These are phyloP conservation scores for Boletus subcaerulescens DNA, from an alignment of 768 basidiomycete species.

Conservation along the genomic window DNA sequence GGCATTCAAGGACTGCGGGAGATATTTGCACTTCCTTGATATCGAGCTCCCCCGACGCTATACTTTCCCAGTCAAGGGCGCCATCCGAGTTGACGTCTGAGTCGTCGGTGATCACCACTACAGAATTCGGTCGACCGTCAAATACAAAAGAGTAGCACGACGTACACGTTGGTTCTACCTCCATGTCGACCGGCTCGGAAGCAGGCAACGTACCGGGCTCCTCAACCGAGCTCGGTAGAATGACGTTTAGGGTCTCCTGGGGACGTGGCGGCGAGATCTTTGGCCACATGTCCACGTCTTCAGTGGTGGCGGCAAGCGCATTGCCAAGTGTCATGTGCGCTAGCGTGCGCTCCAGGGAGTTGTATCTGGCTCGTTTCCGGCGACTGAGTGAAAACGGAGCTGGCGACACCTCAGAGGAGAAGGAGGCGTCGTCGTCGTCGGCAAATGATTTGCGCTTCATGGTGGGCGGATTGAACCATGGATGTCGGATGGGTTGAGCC, in stretches of 20 bases:
- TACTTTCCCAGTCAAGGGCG: slow-evolving; percentile 16
- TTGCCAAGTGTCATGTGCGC: slow-evolving; percentile 45
- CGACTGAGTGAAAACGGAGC: slow-evolving; percentile 40
- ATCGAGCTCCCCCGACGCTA: slow-evolving; percentile 22
- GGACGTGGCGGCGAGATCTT: slow-evolving; percentile 5
- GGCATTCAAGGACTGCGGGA: slow-evolving; percentile 42
- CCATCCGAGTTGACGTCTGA: slow-evolving; percentile 17
- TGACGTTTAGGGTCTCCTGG: slow-evolving; percentile 8
- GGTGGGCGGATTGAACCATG: slow-evolving; percentile 41
- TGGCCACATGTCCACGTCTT: slow-evolving; percentile 20
- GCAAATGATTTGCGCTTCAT: slow-evolving; percentile 39
- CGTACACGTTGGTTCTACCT: slow-evolving; percentile 65
- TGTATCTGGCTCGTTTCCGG: slow-evolving; percentile 48
- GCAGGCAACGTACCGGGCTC: slow-evolving; percentile 33
- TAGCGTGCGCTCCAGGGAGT: slow-evolving; percentile 53
- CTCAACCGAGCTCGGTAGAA: slow-evolving; percentile 41
- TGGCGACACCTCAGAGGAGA: slow-evolving; percentile 4
- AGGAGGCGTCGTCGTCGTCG: slow-evolving; percentile 9
- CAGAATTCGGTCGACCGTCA: not conserved
- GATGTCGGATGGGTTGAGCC: slow-evolving; percentile 37
- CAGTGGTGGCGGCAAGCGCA: slow-evolving; percentile 1
- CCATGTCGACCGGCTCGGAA: slow-evolving; percentile 63
- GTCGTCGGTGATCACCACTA: slow-evolving; percentile 1
- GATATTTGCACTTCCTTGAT: slow-evolving; percentile 40
- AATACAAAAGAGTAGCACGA: slow-evolving; percentile 1